Base-by-base conservation (phyloP, 2,329 filamentous ascomycete genomes). In the Arthrocladium fulminans region DNA sequence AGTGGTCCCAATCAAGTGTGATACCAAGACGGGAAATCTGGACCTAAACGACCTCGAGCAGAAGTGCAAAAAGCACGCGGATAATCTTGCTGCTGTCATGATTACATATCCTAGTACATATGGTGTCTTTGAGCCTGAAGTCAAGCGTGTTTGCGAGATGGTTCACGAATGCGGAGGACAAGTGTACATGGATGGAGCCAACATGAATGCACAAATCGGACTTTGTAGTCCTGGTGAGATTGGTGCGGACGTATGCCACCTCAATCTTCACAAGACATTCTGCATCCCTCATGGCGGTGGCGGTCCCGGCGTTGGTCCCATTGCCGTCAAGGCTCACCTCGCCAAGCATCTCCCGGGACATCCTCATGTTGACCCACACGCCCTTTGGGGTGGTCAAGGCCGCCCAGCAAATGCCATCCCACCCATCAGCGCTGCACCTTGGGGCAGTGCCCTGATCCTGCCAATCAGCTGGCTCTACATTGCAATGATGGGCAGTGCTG, bases 251-350 rank as follows among this genome's bases (percentile, higher is more conserved):
- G 89, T 96, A 32, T 97, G 90, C 76, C 90, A 96, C 72, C 75
- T 97, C 51, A 97, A 97, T 69, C 77, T 97, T 35, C 90, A 97
- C 79, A 97, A 97, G 78, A 97, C 90, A 2, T 97, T 97, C 75
- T 97, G 90, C 65, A 97, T 97, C 61, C 90, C 90, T 40, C 90
- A 97, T 67, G 90, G 90, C 48, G 90, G 90, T 54, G 90, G 90
- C 56, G 90, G 90, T 13, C 90, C 90, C 8, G 90, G 90, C 60
- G 87, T 96, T 30, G 90, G 90, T 2, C 90, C 90, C 46, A 94
- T 97, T 57, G 89, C 88, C 63, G 90, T 95, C 48, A 92, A 89
- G 65, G 71, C 80, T 52, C 86, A 94, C 61, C 80, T 97, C 43
- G 70, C 77, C 5, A 79, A 80, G 4, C 88, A 82, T 73, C 75